Conservation (phyloP, 306 rosid species). For the Dalbergia cultrata region DNA sequence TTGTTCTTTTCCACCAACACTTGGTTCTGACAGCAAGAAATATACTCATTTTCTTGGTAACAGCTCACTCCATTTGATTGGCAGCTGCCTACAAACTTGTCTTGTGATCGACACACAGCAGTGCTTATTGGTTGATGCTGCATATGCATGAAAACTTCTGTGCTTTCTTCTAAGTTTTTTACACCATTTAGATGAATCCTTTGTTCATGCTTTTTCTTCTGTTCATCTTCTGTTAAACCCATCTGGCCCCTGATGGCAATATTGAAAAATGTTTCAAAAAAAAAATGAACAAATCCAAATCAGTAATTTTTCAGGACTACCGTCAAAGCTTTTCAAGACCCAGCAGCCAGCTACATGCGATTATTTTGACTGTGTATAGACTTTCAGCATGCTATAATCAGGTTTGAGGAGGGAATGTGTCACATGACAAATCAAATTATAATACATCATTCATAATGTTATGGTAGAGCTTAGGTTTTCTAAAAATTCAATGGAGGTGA, state of each 20-base stretch:
- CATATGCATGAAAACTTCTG: not conserved
- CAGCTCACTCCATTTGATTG: slow-evolving; percentile 56
- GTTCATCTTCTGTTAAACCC: slow-evolving; percentile 88
- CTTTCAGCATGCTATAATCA: too few species aligned
- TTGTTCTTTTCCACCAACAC: slow-evolving; percentile 43
- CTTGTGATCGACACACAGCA: slow-evolving; percentile 36
- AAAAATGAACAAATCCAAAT: not conserved
- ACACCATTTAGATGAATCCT: slow-evolving; percentile 62
- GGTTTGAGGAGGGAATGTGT: too few species aligned
- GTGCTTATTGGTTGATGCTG: too few species aligned
- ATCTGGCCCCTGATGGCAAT: slow-evolving; percentile 80
- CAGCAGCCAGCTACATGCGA: too few species aligned
- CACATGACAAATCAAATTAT: too few species aligned
- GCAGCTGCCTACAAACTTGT: slow-evolving; percentile 38
- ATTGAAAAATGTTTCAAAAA: slow-evolving; percentile 6
- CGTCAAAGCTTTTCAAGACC: too few species aligned
- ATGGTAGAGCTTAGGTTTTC: slow-evolving; percentile 17
- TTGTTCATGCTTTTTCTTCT: slow-evolving; percentile 63
- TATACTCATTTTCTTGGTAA: slow-evolving; percentile 64
- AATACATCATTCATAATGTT: too few species aligned
- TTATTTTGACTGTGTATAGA: too few species aligned
- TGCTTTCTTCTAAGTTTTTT: slow-evolving; percentile 52
- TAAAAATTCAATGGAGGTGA: not conserved
- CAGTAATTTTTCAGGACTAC: too few species aligned
- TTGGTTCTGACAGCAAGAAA: slow-evolving; percentile 65